Base-by-base conservation (phyloP, 257 asterid genomes). In the Scutellaria galericulata region DNA sequence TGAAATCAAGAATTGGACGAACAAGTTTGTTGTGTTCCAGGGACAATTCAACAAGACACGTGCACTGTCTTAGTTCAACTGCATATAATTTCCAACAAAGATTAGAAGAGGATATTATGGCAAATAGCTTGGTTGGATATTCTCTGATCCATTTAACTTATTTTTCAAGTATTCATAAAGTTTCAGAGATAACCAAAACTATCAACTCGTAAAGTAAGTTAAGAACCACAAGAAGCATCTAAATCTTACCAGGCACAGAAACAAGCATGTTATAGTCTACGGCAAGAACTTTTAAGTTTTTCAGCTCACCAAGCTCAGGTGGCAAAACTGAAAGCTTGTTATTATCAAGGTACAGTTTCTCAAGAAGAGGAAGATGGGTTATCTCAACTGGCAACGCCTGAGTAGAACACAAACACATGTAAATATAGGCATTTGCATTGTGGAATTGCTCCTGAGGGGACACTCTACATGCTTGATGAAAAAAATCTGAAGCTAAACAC, bases 11-110 rank as follows among this genome's bases (percentile, higher is more conserved):
- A 78, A 92, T 90, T 53, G 99, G 99, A 52, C 99, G 89, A 70
- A 95, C 96, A 85, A 95, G 87, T 92, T 92, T 95, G 92, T 95
- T 95, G 91, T 95, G 99, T 77, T 92, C 99, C 89, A 95, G 84
- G 50, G 99, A 95, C 83, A 95, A 82, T 80, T 95, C 99, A 72
- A 95, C 87, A 64, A 95, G 89, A 79, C 88, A 87, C 73, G 90
- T 81, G 51, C 99, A 92, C 80, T 86, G 91, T 71, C 90, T 88
- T 71, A 95, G 73, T 76, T 95, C 99, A 82, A 86, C 99, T 95
- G 96, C 73, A 67, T 73, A 70, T 55, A 77, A 59, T 72, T 77
- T 51, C 68, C 83, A 77, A 42, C 61, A 76, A 73, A 67, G 55
- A 68, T 12, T 58, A 77, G 52, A 74, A 62, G 74, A 46, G 50